A percentile compares a stretch with the other conserved stretches of the same genome.
Evolutionary conservation across 169 alveolate genomes (phyloP).

Genomic region (Cryptosporidium ubiquitum): DNA sequence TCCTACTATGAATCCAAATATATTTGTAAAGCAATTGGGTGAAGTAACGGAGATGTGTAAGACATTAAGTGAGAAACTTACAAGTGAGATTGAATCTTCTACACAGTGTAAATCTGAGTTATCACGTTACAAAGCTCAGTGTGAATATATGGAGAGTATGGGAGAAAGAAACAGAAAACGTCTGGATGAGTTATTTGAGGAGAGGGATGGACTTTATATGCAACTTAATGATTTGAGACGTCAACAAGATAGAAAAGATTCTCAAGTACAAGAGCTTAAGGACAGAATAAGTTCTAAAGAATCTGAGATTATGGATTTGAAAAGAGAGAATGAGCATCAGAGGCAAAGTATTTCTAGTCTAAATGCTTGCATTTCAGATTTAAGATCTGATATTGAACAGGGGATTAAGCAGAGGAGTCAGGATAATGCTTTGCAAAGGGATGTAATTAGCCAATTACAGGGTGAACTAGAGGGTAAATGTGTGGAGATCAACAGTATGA

Average conservation of each 20-base stretch:
- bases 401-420: slow-evolving; percentile 57
- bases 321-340: slow-evolving; percentile 49
- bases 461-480: slow-evolving; percentile 58
- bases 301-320: slow-evolving; percentile 31
- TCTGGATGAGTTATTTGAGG: slow-evolving; percentile 60
- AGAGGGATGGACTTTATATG: slow-evolving; percentile 53
- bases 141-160: slow-evolving; percentile 61
- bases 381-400: slow-evolving; percentile 42
- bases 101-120: slow-evolving; percentile 60
- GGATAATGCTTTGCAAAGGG: slow-evolving; percentile 69
- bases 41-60: slow-evolving; percentile 65
- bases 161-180: slow-evolving; percentile 34
- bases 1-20: neutral
- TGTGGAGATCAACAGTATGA: slow-evolving; percentile 54
- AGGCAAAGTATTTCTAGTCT: slow-evolving; percentile 6
- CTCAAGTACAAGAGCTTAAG: slow-evolving; percentile 9
- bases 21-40: slow-evolving; percentile 32
- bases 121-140: slow-evolving; percentile 64
- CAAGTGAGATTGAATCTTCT: slow-evolving; percentile 53
- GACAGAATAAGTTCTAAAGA: slow-evolving; percentile 17
- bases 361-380: slow-evolving; percentile 21
- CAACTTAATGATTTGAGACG: slow-evolving; percentile 36
- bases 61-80: slow-evolving; percentile 61
- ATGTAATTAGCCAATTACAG: slow-evolving; percentile 47
- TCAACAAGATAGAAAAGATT: slow-evolving; percentile 17